Percentiles rank a stretch among this genome's conserved stretches.
Conservation (phyloP, 1,284 basidiomycete genomes). For the Ganoderma boninense region DNA sequence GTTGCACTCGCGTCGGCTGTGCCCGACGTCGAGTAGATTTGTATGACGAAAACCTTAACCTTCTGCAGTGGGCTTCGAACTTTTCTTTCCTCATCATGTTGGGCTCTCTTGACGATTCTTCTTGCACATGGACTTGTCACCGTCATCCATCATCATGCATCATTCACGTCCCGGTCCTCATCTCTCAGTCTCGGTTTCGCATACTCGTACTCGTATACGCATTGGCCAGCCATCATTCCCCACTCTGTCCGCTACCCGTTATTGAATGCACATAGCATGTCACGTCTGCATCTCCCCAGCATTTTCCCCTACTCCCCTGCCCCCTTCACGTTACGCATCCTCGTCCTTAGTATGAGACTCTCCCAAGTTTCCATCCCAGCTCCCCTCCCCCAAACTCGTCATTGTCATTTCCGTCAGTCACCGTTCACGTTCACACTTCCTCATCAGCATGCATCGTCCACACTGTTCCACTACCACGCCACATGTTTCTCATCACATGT, state of each 20-base stretch:
- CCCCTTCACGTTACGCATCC: slow-evolving; percentile 1
- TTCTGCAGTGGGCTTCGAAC: slow-evolving; percentile 36
- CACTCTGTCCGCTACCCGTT: slow-evolving; percentile 1
- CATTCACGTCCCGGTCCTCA: slow-evolving; percentile 19
- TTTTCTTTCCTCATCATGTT: slow-evolving; percentile 25
- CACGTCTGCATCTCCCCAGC: slow-evolving; percentile 12
- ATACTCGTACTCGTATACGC: slow-evolving; percentile 15
- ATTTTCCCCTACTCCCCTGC: slow-evolving; percentile 8
- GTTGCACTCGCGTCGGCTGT: slow-evolving; percentile 2
- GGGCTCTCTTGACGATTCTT: slow-evolving; percentile 33
- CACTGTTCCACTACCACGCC: slow-evolving; percentile 26
- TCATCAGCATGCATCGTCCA: slow-evolving; percentile 28
- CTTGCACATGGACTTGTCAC: slow-evolving; percentile 39
- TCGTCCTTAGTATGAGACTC: slow-evolving; percentile 12
- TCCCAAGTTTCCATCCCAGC: neutral
- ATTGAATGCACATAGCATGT: slow-evolving; percentile 10
- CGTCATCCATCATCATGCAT: slow-evolving; percentile 37
- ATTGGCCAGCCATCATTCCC: neutral
- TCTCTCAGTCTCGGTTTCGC: slow-evolving; percentile 20
- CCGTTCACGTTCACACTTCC: slow-evolving; percentile 19
- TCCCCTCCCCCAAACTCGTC: neutral
- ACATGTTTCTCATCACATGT: slow-evolving; percentile 22
- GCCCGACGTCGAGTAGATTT: slow-evolving; percentile 25
- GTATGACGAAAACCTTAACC: slow-evolving; percentile 37
- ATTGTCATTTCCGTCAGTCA: neutral